A percentile compares a stretch with the other conserved stretches of the same genome.
Conservation (phyloP, 306 rosid species). For the Nissolia schottii region DNA sequence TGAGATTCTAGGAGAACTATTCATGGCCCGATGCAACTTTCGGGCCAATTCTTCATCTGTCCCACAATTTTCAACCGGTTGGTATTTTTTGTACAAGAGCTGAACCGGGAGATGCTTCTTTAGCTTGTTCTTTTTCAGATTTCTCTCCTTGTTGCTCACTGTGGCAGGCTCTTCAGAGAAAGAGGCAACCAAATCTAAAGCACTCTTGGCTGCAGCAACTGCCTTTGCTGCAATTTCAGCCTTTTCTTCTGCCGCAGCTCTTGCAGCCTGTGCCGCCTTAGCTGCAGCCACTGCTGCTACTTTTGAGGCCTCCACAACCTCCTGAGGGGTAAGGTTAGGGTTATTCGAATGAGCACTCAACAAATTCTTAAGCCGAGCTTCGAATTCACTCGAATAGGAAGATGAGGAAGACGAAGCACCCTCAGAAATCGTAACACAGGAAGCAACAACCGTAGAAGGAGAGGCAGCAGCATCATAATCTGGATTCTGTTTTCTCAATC, state of each 20-base stretch:
- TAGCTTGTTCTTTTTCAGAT: conserved; percentile 63
- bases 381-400: conserved; percentile 46
- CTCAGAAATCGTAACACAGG: conserved; percentile 34
- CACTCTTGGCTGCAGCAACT: conserved; percentile 78
- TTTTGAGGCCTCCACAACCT: conserved; percentile 65
- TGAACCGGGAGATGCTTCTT: conserved; percentile 92
- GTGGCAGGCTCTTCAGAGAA: conserved; percentile 54
- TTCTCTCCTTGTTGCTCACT: conserved; percentile 42
- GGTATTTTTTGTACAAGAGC: conserved; percentile 79
- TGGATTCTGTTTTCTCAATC: conserved; percentile 67
- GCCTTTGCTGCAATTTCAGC: conserved; percentile 78
- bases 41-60: conserved; percentile 91
- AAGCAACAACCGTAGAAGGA: conserved; percentile 43
- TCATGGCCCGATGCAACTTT: conserved; percentile 73
- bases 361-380: conserved; percentile 51
- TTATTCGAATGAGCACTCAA: conserved; percentile 50
- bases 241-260: conserved; percentile 73
- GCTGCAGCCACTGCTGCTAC: conserved; percentile 57
- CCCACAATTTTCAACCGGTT: conserved; percentile 65
- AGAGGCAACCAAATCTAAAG: conserved; percentile 80
- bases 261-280: conserved; percentile 63
- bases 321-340: conserved; percentile 62
- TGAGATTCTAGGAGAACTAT: conserved; percentile 83
- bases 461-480: conserved; percentile 44
- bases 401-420: conserved; percentile 43